Evolutionary conservation across 1,284 basidiomycete species (phyloP), one percentile per base, ranked within the genome.

Genomic region (Retiboletus flavoniger): DNA sequence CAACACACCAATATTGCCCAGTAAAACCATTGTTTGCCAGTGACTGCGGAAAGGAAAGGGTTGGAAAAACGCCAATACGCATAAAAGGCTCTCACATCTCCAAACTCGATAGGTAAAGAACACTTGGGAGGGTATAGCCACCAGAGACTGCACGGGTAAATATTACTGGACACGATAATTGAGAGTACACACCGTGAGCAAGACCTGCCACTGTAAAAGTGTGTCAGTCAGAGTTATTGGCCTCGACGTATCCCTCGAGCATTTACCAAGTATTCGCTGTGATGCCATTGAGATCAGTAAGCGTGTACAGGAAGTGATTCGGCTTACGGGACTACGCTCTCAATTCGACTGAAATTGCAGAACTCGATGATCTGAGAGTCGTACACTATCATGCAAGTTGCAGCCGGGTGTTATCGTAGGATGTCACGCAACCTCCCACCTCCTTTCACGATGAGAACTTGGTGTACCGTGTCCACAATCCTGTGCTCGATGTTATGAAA

Each of bases 221-320:
- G 11, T 21, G 11, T 24, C 40, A 1, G 35, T 40, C 44, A 50
- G 32, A 8, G n/a, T 17, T 8, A 3, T 11, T 17, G 28, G 19
- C 11, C 9, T 13, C 21, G n/a, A 40, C 6, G 9, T 1, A 9
- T 47, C 14, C 19, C n/a, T 14, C 3, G 8, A 28, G 16, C 3
- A 44, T 41, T 1, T 14, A 51, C 58, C 29, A 59, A n/a, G 19
- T 44, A 59, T 45, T 53, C 53, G n/a, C 45, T 56, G 28, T 14
- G 5, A 28, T 6, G 6, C 24, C 5, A 14, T 31, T 7, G 32
- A 34, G 21, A 40, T 47, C 40, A 45, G 29, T 31, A 43, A n/a
- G 4, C 13, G 3, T 11, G 31, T 13, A 17, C 7, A 0, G 5
- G n/a, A 34, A 24, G 4, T 3, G 24, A 39, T 8, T 42, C 19